phyloP scores from a whole-genome alignment of 352 stramenopile species.

The Globisporangium cystogenes region DNA sequence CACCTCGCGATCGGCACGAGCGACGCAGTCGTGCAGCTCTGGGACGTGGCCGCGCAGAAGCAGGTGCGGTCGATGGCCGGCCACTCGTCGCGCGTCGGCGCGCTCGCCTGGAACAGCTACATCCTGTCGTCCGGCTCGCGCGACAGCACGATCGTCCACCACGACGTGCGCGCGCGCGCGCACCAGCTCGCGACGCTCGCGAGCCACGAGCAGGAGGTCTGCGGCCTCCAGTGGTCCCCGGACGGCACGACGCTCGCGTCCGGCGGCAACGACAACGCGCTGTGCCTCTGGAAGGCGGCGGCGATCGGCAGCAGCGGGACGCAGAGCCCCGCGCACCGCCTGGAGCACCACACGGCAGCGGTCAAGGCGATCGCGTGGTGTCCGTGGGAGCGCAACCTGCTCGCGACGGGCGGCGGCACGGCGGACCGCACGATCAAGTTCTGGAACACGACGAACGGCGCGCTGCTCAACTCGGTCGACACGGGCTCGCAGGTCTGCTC shows the following conservation, averaged over 20 bases:
- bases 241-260: constrained; percentile 95
- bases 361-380: constrained; percentile 99
- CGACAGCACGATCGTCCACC: constrained; percentile 92
- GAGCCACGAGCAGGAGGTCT: constrained; percentile 97
- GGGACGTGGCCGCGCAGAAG: constrained; percentile 92
- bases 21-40: constrained; percentile 94
- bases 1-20: constrained; percentile 95
- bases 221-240: constrained; percentile 95
- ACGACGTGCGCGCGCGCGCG: constrained; percentile 58
- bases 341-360: constrained; percentile 96
- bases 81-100: constrained; percentile 92
- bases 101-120: constrained; percentile 95
- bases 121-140: constrained; percentile 92
- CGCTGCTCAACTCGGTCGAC: constrained; percentile 95
- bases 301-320: constrained; percentile 68
- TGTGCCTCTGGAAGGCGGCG: constrained; percentile 95
- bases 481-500: constrained; percentile 98
- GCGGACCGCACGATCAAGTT: constrained; percentile 99
- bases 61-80: constrained; percentile 91
- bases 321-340: constrained; percentile 57
- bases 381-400: constrained; percentile 95
- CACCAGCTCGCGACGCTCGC: constrained; percentile 90
- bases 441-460: constrained; percentile 96
- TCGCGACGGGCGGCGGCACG: constrained; percentile 96
- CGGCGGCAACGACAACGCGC: constrained; percentile 97